phyloP scores from a whole-genome alignment of 306 rosid species.

The Vigna angularis region DNA sequence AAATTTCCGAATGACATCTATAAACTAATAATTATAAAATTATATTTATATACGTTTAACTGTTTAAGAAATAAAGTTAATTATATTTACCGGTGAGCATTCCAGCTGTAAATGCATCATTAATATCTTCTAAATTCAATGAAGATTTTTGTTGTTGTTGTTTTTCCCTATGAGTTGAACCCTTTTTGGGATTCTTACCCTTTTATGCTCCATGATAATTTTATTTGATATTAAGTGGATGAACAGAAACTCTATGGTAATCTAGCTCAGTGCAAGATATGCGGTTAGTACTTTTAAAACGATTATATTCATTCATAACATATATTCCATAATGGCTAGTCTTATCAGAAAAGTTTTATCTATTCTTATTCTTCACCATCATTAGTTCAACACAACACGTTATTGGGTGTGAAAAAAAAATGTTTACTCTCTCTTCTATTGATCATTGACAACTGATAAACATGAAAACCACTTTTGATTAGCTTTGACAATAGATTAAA shows the following conservation, averaged over 20 bases:
- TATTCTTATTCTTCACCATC: constrained; percentile 2
- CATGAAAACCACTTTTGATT: neutral
- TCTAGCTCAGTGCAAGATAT: neutral
- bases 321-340: neutral
- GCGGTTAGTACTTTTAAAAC: neutral
- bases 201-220: neutral
- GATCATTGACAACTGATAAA: neutral
- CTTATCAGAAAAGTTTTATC: neutral
- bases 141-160: too few species aligned
- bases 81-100: too few species aligned
- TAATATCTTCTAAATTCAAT: too few species aligned
- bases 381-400: neutral
- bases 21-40: too few species aligned
- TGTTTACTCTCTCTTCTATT: neutral
- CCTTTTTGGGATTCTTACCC: neutral
- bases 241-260: neutral
- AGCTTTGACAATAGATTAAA: neutral
- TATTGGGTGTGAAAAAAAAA: neutral
- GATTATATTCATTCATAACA: neutral
- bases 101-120: too few species aligned
- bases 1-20: too few species aligned
- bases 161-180: neutral
- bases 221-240: neutral
- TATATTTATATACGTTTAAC: too few species aligned
- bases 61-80: too few species aligned